Base-by-base conservation (phyloP, 2,329 filamentous ascomycete species). In the Calonectria crousiana region DNA sequence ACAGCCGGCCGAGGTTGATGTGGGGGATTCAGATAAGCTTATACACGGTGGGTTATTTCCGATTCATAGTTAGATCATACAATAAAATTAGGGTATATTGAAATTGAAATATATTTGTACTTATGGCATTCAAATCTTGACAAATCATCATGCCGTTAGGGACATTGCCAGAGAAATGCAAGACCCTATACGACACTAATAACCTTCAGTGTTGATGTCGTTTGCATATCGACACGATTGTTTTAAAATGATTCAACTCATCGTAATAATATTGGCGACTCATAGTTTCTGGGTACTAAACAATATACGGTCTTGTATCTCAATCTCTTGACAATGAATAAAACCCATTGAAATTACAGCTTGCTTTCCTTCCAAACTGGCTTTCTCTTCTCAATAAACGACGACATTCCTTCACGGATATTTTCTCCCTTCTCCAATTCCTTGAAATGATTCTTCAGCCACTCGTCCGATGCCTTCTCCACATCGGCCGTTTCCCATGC, bases 331-430 rank as follows among this genome's bases (percentile, higher is more conserved):
- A 8, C 8, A 47, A 23, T 47, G n/a, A 4, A 16, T 6, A 23
- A 47, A 47, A 1, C 6, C 9, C n/a, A 13, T 23, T 3, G 6
- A 5, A 13, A 41, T 41, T 38, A 62, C 23, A 70, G 18, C 32
- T 70, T 70, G 4, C 41, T 52, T 16, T 71, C 69, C 47, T 71
- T 71, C 69, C 69, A 71, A 18, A 56, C 58, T 34, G 69, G 69
- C 6, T 51, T 53, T 66, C 60, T 65, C 83, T 89, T 89, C 81
- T 88, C 83, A 53, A 85, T 85, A 83, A 90, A 91, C 10, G 89
- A 89, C 66, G 80, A 83, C 70, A 89, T 76, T 1, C 88, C 88
- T 74, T 88, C 87, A 9, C 83, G 79, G 13, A 88, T 83, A 81
- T 89, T 89, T 74, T 87, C 85, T 0, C 87, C 84, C 34, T 83